Conservation (phyloP, 768 basidiomycete species). For the Lentinula raphanica region DNA sequence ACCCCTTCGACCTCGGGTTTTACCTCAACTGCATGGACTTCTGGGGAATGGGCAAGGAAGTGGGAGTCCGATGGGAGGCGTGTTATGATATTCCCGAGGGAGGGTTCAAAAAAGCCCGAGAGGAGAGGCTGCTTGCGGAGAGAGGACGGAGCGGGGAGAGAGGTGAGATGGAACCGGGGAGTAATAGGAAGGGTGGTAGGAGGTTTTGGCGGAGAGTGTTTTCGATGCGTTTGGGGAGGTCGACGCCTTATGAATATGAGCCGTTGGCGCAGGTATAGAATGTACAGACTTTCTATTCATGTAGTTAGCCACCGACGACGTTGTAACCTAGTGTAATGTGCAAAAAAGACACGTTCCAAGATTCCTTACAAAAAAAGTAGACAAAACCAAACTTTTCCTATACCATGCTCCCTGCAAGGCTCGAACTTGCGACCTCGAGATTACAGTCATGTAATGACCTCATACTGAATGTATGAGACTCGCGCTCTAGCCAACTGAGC, state of each 20-base stretch:
- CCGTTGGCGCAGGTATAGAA: conserved; percentile 1
- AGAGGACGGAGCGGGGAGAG: conserved; percentile 32
- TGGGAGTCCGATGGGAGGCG: conserved; percentile 86
- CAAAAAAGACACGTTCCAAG: no score
- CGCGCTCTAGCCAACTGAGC: conserved; percentile 5
- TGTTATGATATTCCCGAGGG: conserved; percentile 87
- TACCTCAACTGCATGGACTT: conserved; percentile 86
- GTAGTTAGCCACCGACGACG: no score
- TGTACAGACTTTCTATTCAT: background rate
- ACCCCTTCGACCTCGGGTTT: conserved; percentile 88
- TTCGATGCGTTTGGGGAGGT: conserved; percentile 1
- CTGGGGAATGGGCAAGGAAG: conserved; percentile 80
- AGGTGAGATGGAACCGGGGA: background rate
- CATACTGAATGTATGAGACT: background rate
- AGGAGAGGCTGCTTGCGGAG: conserved; percentile 52
- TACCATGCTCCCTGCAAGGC: background rate
- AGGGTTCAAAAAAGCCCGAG: conserved; percentile 75
- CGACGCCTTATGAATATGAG: background rate
- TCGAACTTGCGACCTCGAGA: background rate
- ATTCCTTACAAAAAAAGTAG: no score
- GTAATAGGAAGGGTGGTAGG: background rate
- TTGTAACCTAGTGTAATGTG: background rate
- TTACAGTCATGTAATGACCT: background rate
- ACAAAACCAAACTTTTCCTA: no score
- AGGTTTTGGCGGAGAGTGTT: conserved; percentile 1